Evolutionary conservation across 208 protist species (phyloP), one percentile per base, ranked within the genome.

Genomic region (Wallacemonas sp.): DNA sequence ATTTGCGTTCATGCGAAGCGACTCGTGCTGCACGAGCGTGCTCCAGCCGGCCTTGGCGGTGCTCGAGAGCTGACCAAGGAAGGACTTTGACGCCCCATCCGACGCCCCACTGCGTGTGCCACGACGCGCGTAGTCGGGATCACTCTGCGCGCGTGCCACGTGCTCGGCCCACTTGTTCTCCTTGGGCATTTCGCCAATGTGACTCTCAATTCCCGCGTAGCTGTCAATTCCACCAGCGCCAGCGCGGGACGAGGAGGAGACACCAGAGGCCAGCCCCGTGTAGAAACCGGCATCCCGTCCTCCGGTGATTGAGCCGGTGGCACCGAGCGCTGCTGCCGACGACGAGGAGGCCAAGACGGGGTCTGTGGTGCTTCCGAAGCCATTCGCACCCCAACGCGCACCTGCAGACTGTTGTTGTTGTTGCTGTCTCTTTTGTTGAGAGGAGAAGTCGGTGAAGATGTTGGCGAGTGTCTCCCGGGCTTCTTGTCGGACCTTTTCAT

Each of bases 401-500:
- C 8, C 31, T 41, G 20, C 16, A 42, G 59, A 28, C 45, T 32
- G 46, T 44, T 61, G 12, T 50, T 75, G 48, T 72, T 65, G 50
- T 77, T 57, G 8, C 52, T 50, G n/a, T 44, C 32, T 8, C 31
- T 33, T 22, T 10, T 61, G 38, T 11, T 20, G 39, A 33, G 42
- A 20, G 25, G 52, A 42, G 26, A 49, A 73, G n/a, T 74, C 49
- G 38, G 50, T 52, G 46, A 91, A 93, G 14, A 80, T 52, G 12
- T 73, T 77, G 36, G 90, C 67, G 14, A 94, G 61, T 2, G 77
- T 81, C 1, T 78, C 70, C 25, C 74, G 68, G 16, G 84, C 80
- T 42, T 83, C 77, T 14, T 66, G 49, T 16, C 77, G 72, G 38
- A 94, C 84, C 52, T 82, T 82, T 57, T 86, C 83, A 70, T 90